These are phyloP conservation scores for Batrachochytrium dendrobatidis DNA, from an alignment of 371 early-diverging fungal species.

Conservation along the genomic window DNA sequence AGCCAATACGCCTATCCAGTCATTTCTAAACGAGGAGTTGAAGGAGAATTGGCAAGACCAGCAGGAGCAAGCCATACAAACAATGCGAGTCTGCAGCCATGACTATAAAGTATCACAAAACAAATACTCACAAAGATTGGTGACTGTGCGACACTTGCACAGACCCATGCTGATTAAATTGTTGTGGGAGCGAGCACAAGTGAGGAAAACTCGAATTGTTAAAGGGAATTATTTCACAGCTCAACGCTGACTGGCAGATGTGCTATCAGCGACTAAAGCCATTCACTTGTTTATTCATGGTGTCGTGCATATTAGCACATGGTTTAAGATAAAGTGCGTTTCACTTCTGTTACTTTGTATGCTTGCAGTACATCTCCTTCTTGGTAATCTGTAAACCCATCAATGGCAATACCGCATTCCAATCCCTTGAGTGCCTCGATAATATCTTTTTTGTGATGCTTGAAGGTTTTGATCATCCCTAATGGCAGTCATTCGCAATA, in stretches of 20 bases:
- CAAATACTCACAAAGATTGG: conserved; percentile 34
- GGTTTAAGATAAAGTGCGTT: background rate
- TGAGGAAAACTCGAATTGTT: too few species aligned
- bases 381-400: conserved; percentile 63
- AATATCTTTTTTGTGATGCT: conserved; percentile 82
- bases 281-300: too few species aligned
- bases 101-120: background rate
- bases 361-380: conserved; percentile 75
- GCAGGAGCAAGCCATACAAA: background rate
- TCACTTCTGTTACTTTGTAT: background rate
- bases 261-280: too few species aligned
- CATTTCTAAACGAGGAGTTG: too few species aligned
- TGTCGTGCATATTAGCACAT: background rate
- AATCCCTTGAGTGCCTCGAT: conserved; percentile 78
- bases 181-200: too few species aligned
- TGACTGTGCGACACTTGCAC: conserved; percentile 47
- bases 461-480: conserved; percentile 37
- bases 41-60: background rate
- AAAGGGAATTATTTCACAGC: too few species aligned
- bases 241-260: too few species aligned
- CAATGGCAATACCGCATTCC: conserved; percentile 89
- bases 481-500: background rate
- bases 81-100: background rate
- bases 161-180: conserved; percentile 38
- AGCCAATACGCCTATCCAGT: too few species aligned